Percentiles rank a stretch among this genome's conserved stretches.
These are phyloP conservation scores for Cylindricascospora bacillispora DNA, from an alignment of 1,139 yeast genomes.

Conservation along the genomic window DNA sequence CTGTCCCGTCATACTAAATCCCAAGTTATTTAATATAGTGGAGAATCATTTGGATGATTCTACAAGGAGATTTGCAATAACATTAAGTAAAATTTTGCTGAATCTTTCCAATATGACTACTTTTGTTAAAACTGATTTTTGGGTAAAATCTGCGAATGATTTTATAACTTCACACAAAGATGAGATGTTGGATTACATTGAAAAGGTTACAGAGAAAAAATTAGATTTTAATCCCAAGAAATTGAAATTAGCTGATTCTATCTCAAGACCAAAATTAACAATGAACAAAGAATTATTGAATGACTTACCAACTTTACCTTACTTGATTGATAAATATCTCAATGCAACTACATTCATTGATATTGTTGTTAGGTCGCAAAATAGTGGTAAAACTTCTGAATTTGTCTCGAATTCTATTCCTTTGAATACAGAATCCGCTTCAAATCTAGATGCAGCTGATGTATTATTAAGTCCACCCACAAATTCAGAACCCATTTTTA, in stretches of 20 bases:
- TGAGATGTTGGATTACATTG: conserved; percentile 57
- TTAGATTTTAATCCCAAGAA: conserved; percentile 51
- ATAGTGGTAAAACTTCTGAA: conserved; percentile 9
- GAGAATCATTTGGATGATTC: conserved; percentile 57
- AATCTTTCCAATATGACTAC: conserved; percentile 66
- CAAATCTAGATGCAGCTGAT: background rate
- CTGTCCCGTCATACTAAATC: conserved; percentile 86
- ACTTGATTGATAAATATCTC: conserved; percentile 51
- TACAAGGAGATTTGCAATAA: conserved; percentile 64
- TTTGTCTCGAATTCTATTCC: conserved; percentile 3
- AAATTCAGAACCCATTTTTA: too few species aligned
- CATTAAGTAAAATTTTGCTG: conserved; percentile 70
- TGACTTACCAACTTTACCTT: conserved; percentile 58
- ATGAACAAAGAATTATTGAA: conserved; percentile 36
- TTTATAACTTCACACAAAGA: conserved; percentile 47
- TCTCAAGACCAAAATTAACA: conserved; percentile 25
- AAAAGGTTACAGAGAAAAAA: conserved; percentile 57
- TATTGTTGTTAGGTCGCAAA: conserved; percentile 25
- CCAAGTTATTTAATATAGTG: conserved; percentile 67
- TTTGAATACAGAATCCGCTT: conserved; percentile 4
- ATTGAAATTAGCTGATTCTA: conserved; percentile 35
- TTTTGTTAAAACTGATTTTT: conserved; percentile 67
- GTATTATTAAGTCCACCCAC: conserved; percentile 9
- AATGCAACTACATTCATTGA: conserved; percentile 46
- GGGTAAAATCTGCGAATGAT: conserved; percentile 53